Conservation (phyloP, 2,329 filamentous ascomycete species). For the Beauveria rudraprayagi region DNA sequence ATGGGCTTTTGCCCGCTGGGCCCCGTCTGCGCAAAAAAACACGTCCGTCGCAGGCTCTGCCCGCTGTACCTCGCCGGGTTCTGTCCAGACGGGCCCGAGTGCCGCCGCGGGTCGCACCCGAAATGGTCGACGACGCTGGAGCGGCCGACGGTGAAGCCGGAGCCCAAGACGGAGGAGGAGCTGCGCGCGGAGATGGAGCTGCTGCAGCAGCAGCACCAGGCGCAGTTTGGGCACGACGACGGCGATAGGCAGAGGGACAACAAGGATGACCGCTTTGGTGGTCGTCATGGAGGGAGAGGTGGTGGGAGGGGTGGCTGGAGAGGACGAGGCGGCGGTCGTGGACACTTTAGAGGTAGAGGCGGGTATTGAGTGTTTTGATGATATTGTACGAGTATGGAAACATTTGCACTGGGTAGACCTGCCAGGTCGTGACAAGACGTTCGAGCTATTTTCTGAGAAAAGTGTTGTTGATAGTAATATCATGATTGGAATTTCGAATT, state of each 20-base stretch:
- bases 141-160: slow-evolving; percentile 63
- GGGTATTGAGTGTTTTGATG: slow-evolving; percentile 17
- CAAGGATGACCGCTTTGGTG: slow-evolving; percentile 19
- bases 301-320: slow-evolving; percentile 32
- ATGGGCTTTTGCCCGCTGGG: slow-evolving; percentile 91
- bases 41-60: slow-evolving; percentile 75
- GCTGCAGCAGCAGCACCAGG: slow-evolving; percentile 31
- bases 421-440: background rate
- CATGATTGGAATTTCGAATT: background rate
- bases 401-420: background rate
- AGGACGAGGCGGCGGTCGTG: slow-evolving; percentile 21
- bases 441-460: background rate
- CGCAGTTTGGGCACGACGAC: slow-evolving; percentile 25
- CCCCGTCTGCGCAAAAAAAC: slow-evolving; percentile 78
- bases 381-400: background rate
- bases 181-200: slow-evolving; percentile 22
- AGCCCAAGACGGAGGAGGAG: slow-evolving; percentile 46
- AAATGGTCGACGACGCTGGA: slow-evolving; percentile 71
- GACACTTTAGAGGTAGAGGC: slow-evolving; percentile 28
- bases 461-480: background rate
- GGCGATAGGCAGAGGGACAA: slow-evolving; percentile 22
- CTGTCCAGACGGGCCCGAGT: slow-evolving; percentile 72
- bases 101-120: slow-evolving; percentile 75
- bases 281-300: slow-evolving; percentile 22
- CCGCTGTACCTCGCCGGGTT: slow-evolving; percentile 86